Conservation (phyloP, 305 asterid genomes). For the Plantago coronopus region DNA sequence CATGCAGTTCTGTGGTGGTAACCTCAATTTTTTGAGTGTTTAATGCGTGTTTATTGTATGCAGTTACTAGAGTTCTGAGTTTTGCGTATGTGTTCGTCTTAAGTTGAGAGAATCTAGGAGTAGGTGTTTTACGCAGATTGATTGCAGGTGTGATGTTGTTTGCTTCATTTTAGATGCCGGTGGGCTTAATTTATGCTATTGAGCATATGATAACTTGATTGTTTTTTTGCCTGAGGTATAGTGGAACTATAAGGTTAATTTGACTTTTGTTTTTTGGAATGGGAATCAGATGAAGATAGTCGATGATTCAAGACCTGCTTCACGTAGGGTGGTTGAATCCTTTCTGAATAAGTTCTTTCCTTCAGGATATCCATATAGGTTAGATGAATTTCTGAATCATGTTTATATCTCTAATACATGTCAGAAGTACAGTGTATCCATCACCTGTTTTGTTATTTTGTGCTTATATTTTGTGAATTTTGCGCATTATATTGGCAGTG, state of each 20-base stretch:
- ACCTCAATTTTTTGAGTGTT: too few species aligned
- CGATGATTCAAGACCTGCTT: conserved; percentile 71
- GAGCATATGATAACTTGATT: background rate
- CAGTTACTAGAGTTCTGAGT: background rate
- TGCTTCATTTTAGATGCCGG: background rate
- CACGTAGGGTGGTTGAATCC: conserved; percentile 56
- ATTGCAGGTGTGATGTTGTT: background rate
- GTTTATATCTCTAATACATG: conserved; percentile 6
- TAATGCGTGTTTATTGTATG: background rate
- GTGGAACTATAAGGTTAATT: conserved; percentile 1
- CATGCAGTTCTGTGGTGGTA: background rate
- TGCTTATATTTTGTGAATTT: conserved; percentile 1
- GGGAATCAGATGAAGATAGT: conserved; percentile 61
- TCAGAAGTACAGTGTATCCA: background rate
- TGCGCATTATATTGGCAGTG: conserved; percentile 48
- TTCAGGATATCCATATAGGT: conserved; percentile 98
- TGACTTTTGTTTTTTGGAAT: conserved; percentile 11
- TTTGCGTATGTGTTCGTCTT: background rate
- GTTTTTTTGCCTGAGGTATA: background rate
- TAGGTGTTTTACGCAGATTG: background rate
- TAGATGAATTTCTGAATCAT: conserved; percentile 17
- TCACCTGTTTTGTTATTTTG: background rate
- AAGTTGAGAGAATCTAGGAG: background rate
- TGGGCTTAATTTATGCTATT: background rate
- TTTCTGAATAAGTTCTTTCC: conserved; percentile 84